phyloP scores from a whole-genome alignment of 108 stramenopile genomes.

The Nitzschia palea region DNA sequence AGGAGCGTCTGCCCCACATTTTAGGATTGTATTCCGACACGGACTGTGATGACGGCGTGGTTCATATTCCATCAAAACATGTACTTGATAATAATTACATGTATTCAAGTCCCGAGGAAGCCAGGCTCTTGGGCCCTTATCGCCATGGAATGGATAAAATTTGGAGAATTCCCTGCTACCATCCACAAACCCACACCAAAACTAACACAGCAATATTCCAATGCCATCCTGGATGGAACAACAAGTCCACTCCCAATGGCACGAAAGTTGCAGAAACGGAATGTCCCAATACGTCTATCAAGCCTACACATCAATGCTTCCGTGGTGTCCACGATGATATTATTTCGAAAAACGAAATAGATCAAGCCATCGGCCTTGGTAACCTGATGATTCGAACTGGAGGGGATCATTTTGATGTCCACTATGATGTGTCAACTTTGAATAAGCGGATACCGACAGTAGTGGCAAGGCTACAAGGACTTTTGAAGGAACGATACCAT shows the following conservation, averaged over 20 bases:
- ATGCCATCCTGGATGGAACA: not conserved
- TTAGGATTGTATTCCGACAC: slow-evolving; percentile 5
- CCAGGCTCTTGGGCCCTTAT: slow-evolving; percentile 10
- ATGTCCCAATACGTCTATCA: not conserved
- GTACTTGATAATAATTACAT: slow-evolving; percentile 15
- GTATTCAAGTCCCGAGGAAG: slow-evolving; percentile 15
- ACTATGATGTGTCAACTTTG: slow-evolving; percentile 29
- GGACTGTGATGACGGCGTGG: slow-evolving; percentile 48
- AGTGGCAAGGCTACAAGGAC: slow-evolving; percentile 1
- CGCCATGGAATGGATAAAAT: slow-evolving; percentile 25
- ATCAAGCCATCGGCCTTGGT: slow-evolving; percentile 23
- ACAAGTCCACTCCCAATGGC: not conserved
- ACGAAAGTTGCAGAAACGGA: not conserved
- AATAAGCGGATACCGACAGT: slow-evolving; percentile 9
- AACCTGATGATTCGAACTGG: slow-evolving; percentile 35
- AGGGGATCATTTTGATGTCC: slow-evolving; percentile 52
- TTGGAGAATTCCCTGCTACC: slow-evolving; percentile 39
- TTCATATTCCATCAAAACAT: slow-evolving; percentile 45
- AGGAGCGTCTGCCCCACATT: not conserved
- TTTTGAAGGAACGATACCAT: slow-evolving; percentile 14
- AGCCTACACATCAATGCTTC: slow-evolving; percentile 24
- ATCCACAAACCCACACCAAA: not conserved
- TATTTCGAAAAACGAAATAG: slow-evolving; percentile 24
- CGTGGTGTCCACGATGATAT: slow-evolving; percentile 53
- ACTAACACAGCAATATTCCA: not conserved